Evolutionary conservation across 352 stramenopile genomes (phyloP), one percentile per base, ranked within the genome.

Genomic region (Thalassiosira delicatula): DNA sequence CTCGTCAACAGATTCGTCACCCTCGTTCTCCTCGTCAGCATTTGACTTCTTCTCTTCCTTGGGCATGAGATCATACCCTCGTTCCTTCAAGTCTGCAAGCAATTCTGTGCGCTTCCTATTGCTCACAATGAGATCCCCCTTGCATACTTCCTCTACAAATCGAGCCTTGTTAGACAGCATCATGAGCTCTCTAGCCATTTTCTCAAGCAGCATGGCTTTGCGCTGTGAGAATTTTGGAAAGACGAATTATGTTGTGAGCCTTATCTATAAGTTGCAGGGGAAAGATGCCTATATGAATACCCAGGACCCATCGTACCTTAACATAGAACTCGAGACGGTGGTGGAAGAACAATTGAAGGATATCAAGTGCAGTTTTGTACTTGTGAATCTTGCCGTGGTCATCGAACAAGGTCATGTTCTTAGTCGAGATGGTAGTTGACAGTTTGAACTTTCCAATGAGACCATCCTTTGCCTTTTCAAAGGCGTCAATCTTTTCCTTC

Each of bases 401-500:
- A 77, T 99, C 95, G 84, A 99, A 99, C 3, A 97, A 86, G 73
- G 98, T 96, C 97, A 99, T 99, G 88, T 99, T 99, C 46, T 92
- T 97, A 11, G 95, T 98, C 19, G 93, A 95, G n/a, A 99, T 81
- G 11, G 90, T 97, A 19, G 90, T 92, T 74, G 97, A 96, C 5
- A 99, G 92, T 80, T 99, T 99, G 90, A 99, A 96, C 71, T 95
- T 94, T 83, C 96, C 97, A 53, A 95, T 72, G 1, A 98, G 87
- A 8, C 92, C 92, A 57, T 78, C 86, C 53, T 92, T 92, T 7
- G 76, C 61, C 70, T 95, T 96, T 37, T 97, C 93, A 25, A 97
- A 91, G 51, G 96, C 91, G 68, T 96, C 92, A 32, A 96, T 93
- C 33, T 88, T 91, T 29, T 91, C 88, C 49, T 93, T 90, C 1